Conservation (phyloP, 805 yeast genomes). For the Saccharomyces mikatae region DNA sequence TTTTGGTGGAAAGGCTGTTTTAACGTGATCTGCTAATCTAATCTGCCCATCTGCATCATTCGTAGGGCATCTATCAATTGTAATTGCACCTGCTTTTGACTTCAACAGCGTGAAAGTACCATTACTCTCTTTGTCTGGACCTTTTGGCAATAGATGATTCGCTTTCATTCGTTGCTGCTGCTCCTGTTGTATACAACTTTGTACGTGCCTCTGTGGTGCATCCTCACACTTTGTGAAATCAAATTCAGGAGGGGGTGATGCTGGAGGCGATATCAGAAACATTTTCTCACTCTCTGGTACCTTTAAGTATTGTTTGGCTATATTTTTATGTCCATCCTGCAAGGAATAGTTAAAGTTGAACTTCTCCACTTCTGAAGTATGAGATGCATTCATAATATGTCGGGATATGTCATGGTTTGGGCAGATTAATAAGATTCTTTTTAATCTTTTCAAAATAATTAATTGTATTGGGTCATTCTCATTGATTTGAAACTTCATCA, state of each 20-base stretch:
- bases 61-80: slow-evolving; percentile 14
- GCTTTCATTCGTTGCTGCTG: background rate
- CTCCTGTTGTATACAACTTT: background rate
- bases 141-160: slow-evolving; percentile 6
- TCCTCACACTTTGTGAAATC: slow-evolving; percentile 34
- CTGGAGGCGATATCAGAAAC: slow-evolving; percentile 37
- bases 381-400: slow-evolving; percentile 1
- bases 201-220: slow-evolving; percentile 20
- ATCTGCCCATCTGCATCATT: background rate
- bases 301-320: slow-evolving; percentile 18
- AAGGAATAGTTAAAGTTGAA: slow-evolving; percentile 13
- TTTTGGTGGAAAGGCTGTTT: slow-evolving; percentile 33
- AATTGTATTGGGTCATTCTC: slow-evolving; percentile 18
- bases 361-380: background rate
- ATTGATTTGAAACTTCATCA: slow-evolving; percentile 9
- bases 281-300: slow-evolving; percentile 30
- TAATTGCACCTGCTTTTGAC: slow-evolving; percentile 16
- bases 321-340: slow-evolving; percentile 5
- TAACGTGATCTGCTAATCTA: slow-evolving; percentile 10
- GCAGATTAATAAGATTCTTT: slow-evolving; percentile 17
- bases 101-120: slow-evolving; percentile 13
- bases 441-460: slow-evolving; percentile 16
- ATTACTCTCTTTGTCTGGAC: background rate
- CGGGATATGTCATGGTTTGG: slow-evolving; percentile 12
- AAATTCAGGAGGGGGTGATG: slow-evolving; percentile 37